A percentile compares a stretch with the other conserved stretches of the same genome.
Evolutionary conservation across 768 basidiomycete species (phyloP).

Genomic region (Russula abietina): DNA sequence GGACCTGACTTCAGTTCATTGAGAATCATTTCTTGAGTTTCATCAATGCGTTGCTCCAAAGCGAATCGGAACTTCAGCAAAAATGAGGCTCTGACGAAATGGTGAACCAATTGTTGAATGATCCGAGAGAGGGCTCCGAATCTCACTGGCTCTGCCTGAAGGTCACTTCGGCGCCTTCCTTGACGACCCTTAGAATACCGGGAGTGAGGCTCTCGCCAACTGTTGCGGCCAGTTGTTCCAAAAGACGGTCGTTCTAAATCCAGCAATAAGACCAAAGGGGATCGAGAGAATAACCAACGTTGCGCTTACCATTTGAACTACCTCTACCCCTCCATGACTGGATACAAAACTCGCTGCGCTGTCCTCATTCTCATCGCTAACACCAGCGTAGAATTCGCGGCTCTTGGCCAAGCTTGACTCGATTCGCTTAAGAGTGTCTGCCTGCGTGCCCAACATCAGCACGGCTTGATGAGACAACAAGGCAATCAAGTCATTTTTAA

Average conservation of each 20-base stretch:
- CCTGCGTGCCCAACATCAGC: conserved; percentile 4
- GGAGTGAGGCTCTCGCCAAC: conserved; percentile 13
- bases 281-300: not conserved
- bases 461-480: conserved; percentile 15
- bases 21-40: conserved; percentile 19
- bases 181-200: conserved; percentile 1
- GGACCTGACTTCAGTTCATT: conserved; percentile 22
- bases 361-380: conserved; percentile 3
- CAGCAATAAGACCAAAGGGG: not conserved
- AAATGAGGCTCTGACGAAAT: conserved; percentile 11
- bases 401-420: conserved; percentile 1
- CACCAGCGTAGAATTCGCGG: not conserved
- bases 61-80: conserved; percentile 19
- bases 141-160: conserved; percentile 19
- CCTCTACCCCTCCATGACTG: conserved; percentile 15
- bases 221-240: conserved; percentile 9
- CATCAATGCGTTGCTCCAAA: conserved; percentile 14
- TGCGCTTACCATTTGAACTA: conserved; percentile 7
- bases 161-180: conserved; percentile 3
- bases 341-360: conserved; percentile 7
- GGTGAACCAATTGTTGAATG: not conserved
- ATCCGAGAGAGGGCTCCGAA: not conserved
- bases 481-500: conserved; percentile 7
- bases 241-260: conserved; percentile 7
- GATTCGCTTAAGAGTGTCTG: conserved; percentile 9